Conservation (phyloP, 2,329 filamentous ascomycete genomes). For the Aspergillus ochraceoroseus region DNA sequence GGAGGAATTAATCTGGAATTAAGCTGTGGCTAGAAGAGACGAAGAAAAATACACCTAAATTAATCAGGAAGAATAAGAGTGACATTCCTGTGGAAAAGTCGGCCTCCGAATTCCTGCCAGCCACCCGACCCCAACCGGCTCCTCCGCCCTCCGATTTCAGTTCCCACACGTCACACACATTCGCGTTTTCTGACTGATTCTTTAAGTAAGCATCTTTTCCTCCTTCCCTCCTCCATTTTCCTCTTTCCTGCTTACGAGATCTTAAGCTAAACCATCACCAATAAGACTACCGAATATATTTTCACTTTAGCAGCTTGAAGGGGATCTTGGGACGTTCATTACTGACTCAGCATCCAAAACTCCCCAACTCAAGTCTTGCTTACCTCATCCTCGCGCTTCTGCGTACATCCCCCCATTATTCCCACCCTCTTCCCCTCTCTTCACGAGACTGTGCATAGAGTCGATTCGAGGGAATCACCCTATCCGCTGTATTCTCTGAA, state of each 20-base stretch:
- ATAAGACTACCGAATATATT: too few relatives aligned
- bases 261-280: slow-evolving; percentile 12
- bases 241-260: slow-evolving; percentile 26
- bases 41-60: too few relatives aligned
- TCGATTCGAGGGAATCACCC: slow-evolving; percentile 2
- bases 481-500: slow-evolving; percentile 13
- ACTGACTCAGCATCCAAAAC: slow-evolving; percentile 14
- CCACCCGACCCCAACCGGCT: too few relatives aligned
- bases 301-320: too few relatives aligned
- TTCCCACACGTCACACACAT: too few relatives aligned
- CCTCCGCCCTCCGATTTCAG: too few relatives aligned
- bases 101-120: too few relatives aligned
- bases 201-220: slow-evolving; percentile 19
- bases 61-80: too few relatives aligned
- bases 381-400: slow-evolving; percentile 36
- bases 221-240: background rate
- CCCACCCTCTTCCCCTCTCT: slow-evolving; percentile 14
- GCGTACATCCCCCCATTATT: slow-evolving; percentile 22
- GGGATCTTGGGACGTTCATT: too few relatives aligned
- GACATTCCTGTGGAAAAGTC: too few relatives aligned
- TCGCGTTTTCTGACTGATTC: slow-evolving; percentile 19
- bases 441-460: slow-evolving; percentile 13
- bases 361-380: slow-evolving; percentile 25
- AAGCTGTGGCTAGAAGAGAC: too few relatives aligned
- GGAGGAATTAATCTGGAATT: too few relatives aligned